phyloP scores from a whole-genome alignment of 345 rosid species.

The Linum usitatissimum region DNA sequence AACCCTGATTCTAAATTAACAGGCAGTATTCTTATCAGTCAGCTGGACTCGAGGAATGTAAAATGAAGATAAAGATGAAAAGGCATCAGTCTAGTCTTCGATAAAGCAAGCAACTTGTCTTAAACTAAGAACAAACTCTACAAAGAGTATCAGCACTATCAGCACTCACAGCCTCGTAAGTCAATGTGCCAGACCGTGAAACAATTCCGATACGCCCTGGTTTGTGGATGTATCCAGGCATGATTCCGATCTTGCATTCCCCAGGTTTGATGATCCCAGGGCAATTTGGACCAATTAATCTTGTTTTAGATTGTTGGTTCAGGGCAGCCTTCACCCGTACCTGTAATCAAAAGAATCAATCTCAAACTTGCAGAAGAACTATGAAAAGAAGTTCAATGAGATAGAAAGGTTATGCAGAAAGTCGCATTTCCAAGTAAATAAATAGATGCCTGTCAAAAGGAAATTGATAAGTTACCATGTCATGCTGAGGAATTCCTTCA shows the following conservation, averaged over 20 bases:
- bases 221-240: constrained; percentile 98
- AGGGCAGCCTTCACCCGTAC: constrained; percentile 89
- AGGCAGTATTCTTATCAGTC: neutral
- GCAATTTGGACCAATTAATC: constrained; percentile 92
- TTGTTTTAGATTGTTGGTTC: constrained; percentile 78
- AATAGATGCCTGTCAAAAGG: no score
- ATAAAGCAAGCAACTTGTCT: neutral
- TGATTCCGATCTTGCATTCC: constrained; percentile 86
- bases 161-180: constrained; percentile 89
- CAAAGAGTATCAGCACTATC: neutral
- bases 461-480: constrained; percentile 45
- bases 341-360: constrained; percentile 21
- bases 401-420: no score
- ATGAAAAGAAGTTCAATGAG: neutral
- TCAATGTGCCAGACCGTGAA: constrained; percentile 93
- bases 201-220: constrained; percentile 92
- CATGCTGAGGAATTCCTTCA: constrained; percentile 17
- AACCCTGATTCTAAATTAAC: no score
- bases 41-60: neutral
- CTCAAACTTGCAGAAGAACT: neutral
- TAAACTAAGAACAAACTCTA: neutral
- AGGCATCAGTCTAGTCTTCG: neutral
- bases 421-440: no score
- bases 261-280: constrained; percentile 94
- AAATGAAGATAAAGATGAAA: neutral